Base-by-base conservation (phyloP, 139 green algal genomes). In the Closterium sp. region DNA sequence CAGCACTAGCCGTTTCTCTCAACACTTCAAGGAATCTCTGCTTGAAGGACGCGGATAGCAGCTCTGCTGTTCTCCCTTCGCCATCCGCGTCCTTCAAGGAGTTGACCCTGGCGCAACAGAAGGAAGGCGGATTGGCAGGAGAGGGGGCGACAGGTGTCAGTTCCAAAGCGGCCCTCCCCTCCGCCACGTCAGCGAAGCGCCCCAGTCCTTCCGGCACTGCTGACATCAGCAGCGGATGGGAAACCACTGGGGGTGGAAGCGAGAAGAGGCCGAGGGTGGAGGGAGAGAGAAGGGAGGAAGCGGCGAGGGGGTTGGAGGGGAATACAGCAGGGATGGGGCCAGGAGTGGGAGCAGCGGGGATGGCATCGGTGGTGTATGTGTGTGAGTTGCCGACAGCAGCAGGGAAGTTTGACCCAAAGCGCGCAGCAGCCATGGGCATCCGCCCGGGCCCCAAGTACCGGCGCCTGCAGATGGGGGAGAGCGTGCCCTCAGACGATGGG, bases 391-490 rank as follows among this genome's bases (percentile, higher is more conserved):
- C 96, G 0, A 94, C 93, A 28, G 95, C 97, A 21, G 96, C 96
- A 6, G 98, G 98, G 91, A 98, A 98, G 94, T 99, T 99, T 89
- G 91, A 97, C 86, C 96, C 96, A 0, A 89, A 97, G 70, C 97
- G 97, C 85, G 98, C 98, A 0, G 90, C 92, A 4, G 93, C 92
- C 88, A 95, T 99, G 89, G 97, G 97, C 19, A 95, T 99, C 27
- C 93, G 92, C 0, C 91, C 89, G 19, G 97, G 97, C 22, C 95
- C 96, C 31, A n/a, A 96, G 70, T 97, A 96, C 70, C 97, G 96
- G 7, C 89, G 95, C 89, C 96, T 99, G 70, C 95, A 97, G 89
- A 93, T 91, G 2, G 98, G 97, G 11, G 89, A 97, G 87, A 88
- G 90, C 9, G 96, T 99, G 21, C 92, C 90, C 24, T 85, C 93